phyloP scores from a whole-genome alignment of 257 asterid species.

The Oldenlandia corymbosa region DNA sequence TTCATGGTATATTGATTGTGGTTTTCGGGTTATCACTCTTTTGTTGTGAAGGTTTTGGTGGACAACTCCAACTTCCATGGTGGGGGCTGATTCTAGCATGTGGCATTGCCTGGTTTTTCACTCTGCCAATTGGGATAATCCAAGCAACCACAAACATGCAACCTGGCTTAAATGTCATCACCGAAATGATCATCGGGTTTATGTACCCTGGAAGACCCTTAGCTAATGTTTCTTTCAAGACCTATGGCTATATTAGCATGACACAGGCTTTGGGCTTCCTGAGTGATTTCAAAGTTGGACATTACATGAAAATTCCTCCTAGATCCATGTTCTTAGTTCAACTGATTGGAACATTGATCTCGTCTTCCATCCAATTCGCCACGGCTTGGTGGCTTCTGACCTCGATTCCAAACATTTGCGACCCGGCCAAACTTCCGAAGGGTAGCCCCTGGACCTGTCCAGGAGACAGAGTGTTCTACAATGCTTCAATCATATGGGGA shows the following conservation, averaged over 20 bases:
- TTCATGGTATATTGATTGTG: neutral
- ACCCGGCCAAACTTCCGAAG: conserved; percentile 28
- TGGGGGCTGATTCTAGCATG: conserved; percentile 63
- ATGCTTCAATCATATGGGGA: conserved; percentile 82
- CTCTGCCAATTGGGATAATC: conserved; percentile 64
- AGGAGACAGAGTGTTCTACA: conserved; percentile 62
- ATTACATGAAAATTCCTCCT: conserved; percentile 52
- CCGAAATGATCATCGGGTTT: conserved; percentile 63
- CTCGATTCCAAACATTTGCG: conserved; percentile 41
- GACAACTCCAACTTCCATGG: conserved; percentile 37
- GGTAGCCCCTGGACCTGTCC: conserved; percentile 95
- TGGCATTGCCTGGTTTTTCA: conserved; percentile 50
- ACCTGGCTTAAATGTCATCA: conserved; percentile 59
- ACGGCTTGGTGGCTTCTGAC: conserved; percentile 80
- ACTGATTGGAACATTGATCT: conserved; percentile 54
- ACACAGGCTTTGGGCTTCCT: conserved; percentile 52
- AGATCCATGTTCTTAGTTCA: conserved; percentile 13
- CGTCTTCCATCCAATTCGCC: conserved; percentile 49
- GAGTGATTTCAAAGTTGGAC: conserved; percentile 64
- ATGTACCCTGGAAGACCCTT: conserved; percentile 68
- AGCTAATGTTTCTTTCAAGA: conserved; percentile 70
- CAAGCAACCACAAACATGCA: conserved; percentile 73
- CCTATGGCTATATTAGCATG: conserved; percentile 83
- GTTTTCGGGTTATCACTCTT: neutral
- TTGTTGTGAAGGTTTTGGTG: conserved; percentile 43